Conservation (phyloP, 2,329 filamentous ascomycete species). For the Alternaria arbusti region DNA sequence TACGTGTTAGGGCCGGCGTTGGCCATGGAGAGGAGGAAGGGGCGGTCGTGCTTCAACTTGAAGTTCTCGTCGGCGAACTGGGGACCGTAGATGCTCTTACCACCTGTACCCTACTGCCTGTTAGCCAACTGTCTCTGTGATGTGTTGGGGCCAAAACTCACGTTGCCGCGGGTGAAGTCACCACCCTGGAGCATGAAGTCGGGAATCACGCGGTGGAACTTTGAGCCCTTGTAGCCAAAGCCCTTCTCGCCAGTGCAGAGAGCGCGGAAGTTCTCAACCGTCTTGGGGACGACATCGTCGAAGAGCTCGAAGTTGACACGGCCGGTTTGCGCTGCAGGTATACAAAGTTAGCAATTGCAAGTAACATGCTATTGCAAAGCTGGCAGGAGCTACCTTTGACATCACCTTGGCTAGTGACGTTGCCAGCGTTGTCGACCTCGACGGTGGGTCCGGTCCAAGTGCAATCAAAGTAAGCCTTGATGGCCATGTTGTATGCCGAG, state of each 20-base stretch:
- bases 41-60: constrained; percentile 71
- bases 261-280: constrained; percentile 81
- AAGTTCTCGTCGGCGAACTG: constrained; percentile 97
- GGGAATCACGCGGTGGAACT: constrained; percentile 92
- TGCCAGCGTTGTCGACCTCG: constrained; percentile 64
- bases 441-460: constrained; percentile 74
- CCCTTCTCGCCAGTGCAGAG: constrained; percentile 83
- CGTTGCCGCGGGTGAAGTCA: constrained; percentile 92
- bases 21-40: constrained; percentile 90
- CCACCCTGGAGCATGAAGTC: constrained; percentile 96
- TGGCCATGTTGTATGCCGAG: constrained; percentile 75
- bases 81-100: constrained; percentile 93
- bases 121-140: constrained; percentile 22
- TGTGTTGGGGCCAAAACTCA: constrained; percentile 56
- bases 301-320: constrained; percentile 90
- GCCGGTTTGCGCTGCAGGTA: constrained; percentile 68
- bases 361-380: not conserved
- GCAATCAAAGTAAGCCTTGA: constrained; percentile 78
- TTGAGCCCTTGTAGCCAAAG: constrained; percentile 81
- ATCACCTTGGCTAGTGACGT: constrained; percentile 51
- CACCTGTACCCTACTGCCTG: constrained; percentile 75
- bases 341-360: constrained; percentile 25
- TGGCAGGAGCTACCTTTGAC: constrained; percentile 63
- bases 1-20: constrained; percentile 94
- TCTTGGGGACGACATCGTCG: constrained; percentile 87